A percentile compares a stretch with the other conserved stretches of the same genome.
Conservation (phyloP, 2,329 filamentous ascomycete species). For the Clonostachys byssicola region DNA sequence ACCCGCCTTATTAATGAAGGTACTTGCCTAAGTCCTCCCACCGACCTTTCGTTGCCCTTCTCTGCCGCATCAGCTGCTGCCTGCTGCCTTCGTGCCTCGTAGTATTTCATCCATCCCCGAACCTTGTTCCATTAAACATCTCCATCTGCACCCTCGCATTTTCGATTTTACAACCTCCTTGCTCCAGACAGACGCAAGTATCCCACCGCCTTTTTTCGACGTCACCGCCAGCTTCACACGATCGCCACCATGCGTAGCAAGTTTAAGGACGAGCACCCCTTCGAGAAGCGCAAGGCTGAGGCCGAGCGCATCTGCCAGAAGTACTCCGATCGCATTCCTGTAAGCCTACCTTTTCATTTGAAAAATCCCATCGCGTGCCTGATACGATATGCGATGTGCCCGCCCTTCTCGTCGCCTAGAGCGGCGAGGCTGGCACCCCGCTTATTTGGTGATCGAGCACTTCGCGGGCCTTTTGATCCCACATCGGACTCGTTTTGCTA, state of each 20-base stretch:
- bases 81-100: too few species aligned
- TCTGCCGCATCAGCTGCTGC: too few species aligned
- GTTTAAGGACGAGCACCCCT: constrained; percentile 99
- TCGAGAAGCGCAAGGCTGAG: constrained; percentile 99
- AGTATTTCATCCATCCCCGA: too few species aligned
- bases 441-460: too few species aligned
- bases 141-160: not conserved
- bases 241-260: constrained; percentile 85
- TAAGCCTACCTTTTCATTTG: constrained; percentile 46
- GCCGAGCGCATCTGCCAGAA: constrained; percentile 99
- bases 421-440: too few species aligned
- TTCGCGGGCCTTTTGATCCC: too few species aligned
- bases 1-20: too few species aligned
- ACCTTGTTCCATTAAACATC: too few species aligned
- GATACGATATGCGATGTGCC: not conserved
- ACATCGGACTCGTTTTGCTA: too few species aligned
- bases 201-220: not conserved
- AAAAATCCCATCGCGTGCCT: not conserved
- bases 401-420: too few species aligned
- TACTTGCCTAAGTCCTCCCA: too few species aligned
- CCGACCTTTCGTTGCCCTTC: too few species aligned
- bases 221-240: constrained; percentile 6
- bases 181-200: constrained; percentile 1
- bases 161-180: not conserved
- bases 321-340: constrained; percentile 96